Evolutionary conservation across 495 filamentous ascomycete species (phyloP).

Genomic region (Peziza echinospora): DNA sequence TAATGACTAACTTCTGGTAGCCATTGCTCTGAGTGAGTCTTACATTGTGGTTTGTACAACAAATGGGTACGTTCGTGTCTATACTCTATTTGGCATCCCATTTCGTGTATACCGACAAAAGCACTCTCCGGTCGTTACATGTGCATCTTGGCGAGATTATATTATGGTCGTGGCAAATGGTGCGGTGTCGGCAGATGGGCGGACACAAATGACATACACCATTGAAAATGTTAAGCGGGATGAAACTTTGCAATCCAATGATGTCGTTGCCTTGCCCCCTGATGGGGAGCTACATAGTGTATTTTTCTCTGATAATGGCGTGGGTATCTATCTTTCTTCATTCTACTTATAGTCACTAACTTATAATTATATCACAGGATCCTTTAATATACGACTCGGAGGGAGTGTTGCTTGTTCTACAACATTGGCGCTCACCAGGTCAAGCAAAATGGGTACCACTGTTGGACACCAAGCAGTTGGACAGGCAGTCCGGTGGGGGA

Average conservation of each 20-base stretch:
- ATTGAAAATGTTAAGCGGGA: constrained; percentile 87
- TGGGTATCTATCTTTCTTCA: constrained; percentile 25
- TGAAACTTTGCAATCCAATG: constrained; percentile 77
- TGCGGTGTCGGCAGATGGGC: constrained; percentile 55
- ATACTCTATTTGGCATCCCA: constrained; percentile 78
- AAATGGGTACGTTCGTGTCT: constrained; percentile 71
- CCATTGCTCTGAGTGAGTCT: constrained; percentile 79
- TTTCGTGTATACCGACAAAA: constrained; percentile 79
- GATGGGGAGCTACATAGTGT: constrained; percentile 51
- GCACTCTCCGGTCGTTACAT: constrained; percentile 68
- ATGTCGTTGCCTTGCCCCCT: constrained; percentile 62
- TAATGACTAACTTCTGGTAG: too few species aligned
- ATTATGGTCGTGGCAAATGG: constrained; percentile 87
- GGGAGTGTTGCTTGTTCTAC: constrained; percentile 61
- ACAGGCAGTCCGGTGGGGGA: constrained; percentile 56
- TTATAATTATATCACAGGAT: constrained; percentile 46
- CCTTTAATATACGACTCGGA: constrained; percentile 86
- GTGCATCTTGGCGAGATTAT: constrained; percentile 82
- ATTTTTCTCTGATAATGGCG: constrained; percentile 77
- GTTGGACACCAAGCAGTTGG: constrained; percentile 65
- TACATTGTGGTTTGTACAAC: constrained; percentile 75
- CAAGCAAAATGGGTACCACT: constrained; percentile 83
- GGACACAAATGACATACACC: constrained; percentile 54
- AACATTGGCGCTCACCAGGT: constrained; percentile 72
- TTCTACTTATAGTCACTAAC: constrained; percentile 2